These are phyloP conservation scores for Pythium insidiosum DNA, from an alignment of 352 stramenopile species.

Conservation along the genomic window DNA sequence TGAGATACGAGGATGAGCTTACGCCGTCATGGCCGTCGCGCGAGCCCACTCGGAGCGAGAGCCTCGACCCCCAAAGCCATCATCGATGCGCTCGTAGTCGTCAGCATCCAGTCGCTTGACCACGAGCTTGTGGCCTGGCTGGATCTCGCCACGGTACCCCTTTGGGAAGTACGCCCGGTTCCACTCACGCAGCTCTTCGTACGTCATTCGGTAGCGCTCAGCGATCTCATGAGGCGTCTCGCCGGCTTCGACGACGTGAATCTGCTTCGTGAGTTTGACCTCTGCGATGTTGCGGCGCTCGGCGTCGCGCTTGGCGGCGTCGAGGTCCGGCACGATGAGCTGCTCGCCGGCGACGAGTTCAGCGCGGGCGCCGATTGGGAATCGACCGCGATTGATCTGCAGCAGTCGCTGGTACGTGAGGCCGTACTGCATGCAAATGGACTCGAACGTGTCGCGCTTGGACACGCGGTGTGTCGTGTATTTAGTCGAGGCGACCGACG, in stretches of 20 bases:
- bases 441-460: constrained; percentile 57
- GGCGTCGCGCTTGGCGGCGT: constrained; percentile 42
- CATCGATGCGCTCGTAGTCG: constrained; percentile 25
- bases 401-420: constrained; percentile 65
- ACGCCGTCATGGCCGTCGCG: no score
- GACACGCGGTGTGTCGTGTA: constrained; percentile 63
- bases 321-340: constrained; percentile 68
- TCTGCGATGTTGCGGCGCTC: constrained; percentile 64
- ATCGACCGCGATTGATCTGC: constrained; percentile 72
- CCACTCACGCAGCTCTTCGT: constrained; percentile 79
- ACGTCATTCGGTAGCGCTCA: constrained; percentile 64
- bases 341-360: constrained; percentile 47
- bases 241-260: constrained; percentile 63
- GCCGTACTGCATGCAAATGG: constrained; percentile 51
- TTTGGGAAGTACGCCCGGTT: constrained; percentile 85
- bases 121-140: constrained; percentile 69
- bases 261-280: constrained; percentile 82
- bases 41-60: no score
- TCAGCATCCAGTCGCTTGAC: constrained; percentile 47
- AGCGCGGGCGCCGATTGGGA: constrained; percentile 52
- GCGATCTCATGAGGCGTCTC: constrained; percentile 69
- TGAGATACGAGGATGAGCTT: no score
- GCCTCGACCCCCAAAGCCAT: no score
- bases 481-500: constrained; percentile 14
- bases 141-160: constrained; percentile 76